These are phyloP conservation scores for Thamnidium elegans DNA, from an alignment of 192 early-diverging fungal species.

Conservation along the genomic window DNA sequence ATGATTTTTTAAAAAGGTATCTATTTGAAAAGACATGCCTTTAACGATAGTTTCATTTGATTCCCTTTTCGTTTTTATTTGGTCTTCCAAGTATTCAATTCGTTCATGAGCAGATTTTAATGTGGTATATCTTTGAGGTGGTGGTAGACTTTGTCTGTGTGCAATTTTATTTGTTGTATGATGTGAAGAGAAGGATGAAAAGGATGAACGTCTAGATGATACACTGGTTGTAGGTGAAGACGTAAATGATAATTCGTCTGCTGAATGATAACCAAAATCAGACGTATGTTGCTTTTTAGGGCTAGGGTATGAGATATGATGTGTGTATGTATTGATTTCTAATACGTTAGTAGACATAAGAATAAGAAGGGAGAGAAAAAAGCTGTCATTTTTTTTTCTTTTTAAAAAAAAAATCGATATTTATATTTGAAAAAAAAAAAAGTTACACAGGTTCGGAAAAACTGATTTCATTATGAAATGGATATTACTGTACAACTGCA, in stretches of 20 bases:
- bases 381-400: no score
- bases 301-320: neutral
- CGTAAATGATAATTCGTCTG: neutral
- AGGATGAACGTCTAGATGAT: slow-evolving; percentile 12
- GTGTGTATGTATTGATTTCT: neutral
- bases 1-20: neutral
- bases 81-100: slow-evolving; percentile 4
- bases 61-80: slow-evolving; percentile 2
- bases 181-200: slow-evolving; percentile 9
- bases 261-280: slow-evolving; percentile 1
- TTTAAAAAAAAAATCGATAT: no score
- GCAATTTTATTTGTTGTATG: neutral
- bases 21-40: slow-evolving; percentile 6
- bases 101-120: slow-evolving; percentile 6
- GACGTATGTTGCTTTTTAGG: neutral
- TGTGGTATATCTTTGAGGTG: neutral
- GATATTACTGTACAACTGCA: no score
- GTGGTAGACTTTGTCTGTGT: neutral
- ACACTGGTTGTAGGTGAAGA: slow-evolving; percentile 12
- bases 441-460: no score
- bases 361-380: no score
- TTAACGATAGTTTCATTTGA: neutral
- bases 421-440: no score
- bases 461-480: no score
- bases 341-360: neutral